Conservation (phyloP, 306 rosid species). For the Pueraria montana region DNA sequence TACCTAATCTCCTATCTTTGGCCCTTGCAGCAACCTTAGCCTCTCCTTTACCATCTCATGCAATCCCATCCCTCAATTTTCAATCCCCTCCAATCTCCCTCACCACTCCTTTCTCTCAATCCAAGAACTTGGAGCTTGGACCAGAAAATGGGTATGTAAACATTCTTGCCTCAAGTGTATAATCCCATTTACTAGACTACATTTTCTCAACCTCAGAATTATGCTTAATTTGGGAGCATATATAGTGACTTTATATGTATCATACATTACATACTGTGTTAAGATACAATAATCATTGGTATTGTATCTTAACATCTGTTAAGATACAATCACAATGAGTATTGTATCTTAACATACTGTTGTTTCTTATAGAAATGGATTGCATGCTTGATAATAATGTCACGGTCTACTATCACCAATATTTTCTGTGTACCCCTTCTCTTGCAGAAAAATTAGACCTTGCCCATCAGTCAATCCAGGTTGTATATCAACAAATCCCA, state of each 20-base stretch:
- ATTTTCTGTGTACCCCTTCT: not conserved
- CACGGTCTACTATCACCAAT: not conserved
- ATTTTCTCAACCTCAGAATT: constrained; percentile 1
- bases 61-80: constrained; percentile 80
- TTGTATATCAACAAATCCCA: constrained; percentile 86
- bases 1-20: constrained; percentile 74
- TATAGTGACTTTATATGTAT: not conserved
- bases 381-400: not conserved
- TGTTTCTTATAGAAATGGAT: not conserved
- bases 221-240: constrained; percentile 3
- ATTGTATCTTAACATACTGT: too few relatives aligned
- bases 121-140: constrained; percentile 76
- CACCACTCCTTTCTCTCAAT: constrained; percentile 91
- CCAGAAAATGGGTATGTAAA: constrained; percentile 77
- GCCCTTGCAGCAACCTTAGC: constrained; percentile 68
- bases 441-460: constrained; percentile 84
- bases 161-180: constrained; percentile 17
- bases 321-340: too few relatives aligned
- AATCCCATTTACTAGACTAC: not conserved
- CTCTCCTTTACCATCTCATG: constrained; percentile 73
- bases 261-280: not conserved
- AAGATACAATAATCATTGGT: too few relatives aligned
- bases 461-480: constrained; percentile 93
- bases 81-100: constrained; percentile 67
- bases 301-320: too few relatives aligned